phyloP scores from a whole-genome alignment of 2,329 filamentous ascomycete species.

The Elsinoe fawcettii region DNA sequence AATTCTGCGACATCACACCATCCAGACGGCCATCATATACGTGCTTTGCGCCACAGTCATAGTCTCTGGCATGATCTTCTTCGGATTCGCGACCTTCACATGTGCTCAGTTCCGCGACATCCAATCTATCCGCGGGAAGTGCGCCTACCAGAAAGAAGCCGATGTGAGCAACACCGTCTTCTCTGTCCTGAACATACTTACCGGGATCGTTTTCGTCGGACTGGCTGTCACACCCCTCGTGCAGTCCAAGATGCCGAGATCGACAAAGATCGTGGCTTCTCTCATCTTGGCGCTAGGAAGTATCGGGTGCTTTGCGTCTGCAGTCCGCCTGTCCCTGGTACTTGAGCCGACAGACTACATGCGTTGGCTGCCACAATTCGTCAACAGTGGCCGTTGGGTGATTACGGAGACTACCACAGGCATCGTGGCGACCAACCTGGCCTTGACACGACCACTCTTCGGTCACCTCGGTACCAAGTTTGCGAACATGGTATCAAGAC shows the following conservation, averaged over 20 bases:
- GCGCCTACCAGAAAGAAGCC: neutral
- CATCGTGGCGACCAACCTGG: neutral
- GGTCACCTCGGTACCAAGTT: neutral
- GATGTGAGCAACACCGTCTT: neutral
- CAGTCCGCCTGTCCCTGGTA: neutral
- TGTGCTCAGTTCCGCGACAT: conserved; percentile 3
- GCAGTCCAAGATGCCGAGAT: too few species aligned
- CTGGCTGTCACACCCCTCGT: neutral
- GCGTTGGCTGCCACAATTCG: neutral
- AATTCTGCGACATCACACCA: neutral
- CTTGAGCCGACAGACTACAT: neutral
- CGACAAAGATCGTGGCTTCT: neutral
- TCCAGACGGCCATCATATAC: neutral
- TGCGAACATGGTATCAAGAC: neutral
- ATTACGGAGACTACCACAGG: neutral
- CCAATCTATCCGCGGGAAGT: neutral
- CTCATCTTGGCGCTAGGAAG: neutral
- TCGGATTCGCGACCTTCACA: neutral
- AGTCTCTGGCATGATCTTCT: neutral
- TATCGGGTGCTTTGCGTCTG: neutral
- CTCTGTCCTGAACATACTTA: neutral
- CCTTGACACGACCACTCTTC: neutral
- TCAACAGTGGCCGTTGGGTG: neutral
- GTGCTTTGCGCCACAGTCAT: neutral
- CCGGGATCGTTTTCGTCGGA: neutral